Conservation (phyloP, 257 asterid genomes). For the Solanum lycopersicoides region DNA sequence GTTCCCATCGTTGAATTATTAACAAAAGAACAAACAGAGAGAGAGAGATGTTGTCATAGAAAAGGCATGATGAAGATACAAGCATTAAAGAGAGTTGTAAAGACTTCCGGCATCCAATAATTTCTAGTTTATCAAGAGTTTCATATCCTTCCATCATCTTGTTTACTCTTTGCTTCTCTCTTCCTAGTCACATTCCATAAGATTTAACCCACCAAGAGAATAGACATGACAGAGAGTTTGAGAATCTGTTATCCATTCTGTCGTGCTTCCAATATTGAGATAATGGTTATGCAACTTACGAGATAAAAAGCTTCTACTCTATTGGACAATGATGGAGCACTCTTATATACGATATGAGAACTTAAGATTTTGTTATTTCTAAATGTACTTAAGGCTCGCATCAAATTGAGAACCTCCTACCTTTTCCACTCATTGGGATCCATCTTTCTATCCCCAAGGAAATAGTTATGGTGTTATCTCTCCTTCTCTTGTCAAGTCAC, state of each 20-base stretch:
- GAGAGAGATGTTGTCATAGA: background rate
- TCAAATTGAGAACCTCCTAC: background rate
- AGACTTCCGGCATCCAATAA: background rate
- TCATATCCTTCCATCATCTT: background rate
- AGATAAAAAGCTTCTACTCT: background rate
- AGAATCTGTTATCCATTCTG: background rate
- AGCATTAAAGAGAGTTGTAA: background rate
- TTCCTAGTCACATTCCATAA: background rate
- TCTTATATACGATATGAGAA: background rate
- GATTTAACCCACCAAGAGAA: background rate
- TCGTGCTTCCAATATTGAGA: background rate
- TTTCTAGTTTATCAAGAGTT: background rate
- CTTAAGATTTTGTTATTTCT: background rate
- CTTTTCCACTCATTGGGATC: background rate
- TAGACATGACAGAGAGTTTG: background rate
- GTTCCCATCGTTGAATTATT: background rate
- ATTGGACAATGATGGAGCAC: background rate
- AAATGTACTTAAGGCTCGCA: background rate
- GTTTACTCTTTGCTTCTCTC: background rate
- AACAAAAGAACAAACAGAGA: background rate
- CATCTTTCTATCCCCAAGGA: background rate
- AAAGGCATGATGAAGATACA: background rate
- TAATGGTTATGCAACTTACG: background rate
- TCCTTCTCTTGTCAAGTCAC: background rate
- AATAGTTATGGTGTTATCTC: background rate